Evolutionary conservation across 805 yeast species (phyloP).

Genomic region (Zygoascus biomembranicola): DNA sequence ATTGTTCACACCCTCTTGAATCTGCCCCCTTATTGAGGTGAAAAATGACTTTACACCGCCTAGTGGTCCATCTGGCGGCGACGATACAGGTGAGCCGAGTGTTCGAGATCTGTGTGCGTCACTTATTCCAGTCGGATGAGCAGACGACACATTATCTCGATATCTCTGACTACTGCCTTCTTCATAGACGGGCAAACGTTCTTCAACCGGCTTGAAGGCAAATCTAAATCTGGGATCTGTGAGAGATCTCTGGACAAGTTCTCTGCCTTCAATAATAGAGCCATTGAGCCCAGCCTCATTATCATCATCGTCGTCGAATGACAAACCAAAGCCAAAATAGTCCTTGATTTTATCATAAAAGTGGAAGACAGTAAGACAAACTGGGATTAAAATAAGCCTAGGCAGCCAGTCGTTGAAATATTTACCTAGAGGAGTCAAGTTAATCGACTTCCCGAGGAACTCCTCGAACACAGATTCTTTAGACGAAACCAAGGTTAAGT

Average conservation of each 20-base stretch:
- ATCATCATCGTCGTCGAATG: constrained; percentile 30
- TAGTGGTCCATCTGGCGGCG: not conserved
- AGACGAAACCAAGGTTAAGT: constrained; percentile 53
- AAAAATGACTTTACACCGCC: constrained; percentile 14
- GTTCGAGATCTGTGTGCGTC: not conserved
- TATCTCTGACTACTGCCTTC: not conserved
- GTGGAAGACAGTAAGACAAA: constrained; percentile 52
- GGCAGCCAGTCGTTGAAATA: constrained; percentile 71
- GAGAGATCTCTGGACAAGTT: constrained; percentile 25
- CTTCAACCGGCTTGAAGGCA: constrained; percentile 10
- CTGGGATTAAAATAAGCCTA: constrained; percentile 62
- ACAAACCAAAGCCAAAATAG: constrained; percentile 31
- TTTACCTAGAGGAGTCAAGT: constrained; percentile 65
- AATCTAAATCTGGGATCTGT: constrained; percentile 19
- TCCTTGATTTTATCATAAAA: constrained; percentile 55
- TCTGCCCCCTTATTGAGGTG: constrained; percentile 11
- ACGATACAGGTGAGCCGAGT: not conserved
- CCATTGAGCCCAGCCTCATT: constrained; percentile 13
- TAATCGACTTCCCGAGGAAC: constrained; percentile 68
- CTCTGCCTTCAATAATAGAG: constrained; percentile 28
- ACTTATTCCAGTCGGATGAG: not conserved
- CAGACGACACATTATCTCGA: not conserved
- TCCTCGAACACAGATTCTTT: constrained; percentile 53
- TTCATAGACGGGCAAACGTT: not conserved
- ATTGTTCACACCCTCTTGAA: constrained; percentile 13